Base-by-base conservation (phyloP, 2,329 filamentous ascomycete genomes). In the Sclerotinia minor region DNA sequence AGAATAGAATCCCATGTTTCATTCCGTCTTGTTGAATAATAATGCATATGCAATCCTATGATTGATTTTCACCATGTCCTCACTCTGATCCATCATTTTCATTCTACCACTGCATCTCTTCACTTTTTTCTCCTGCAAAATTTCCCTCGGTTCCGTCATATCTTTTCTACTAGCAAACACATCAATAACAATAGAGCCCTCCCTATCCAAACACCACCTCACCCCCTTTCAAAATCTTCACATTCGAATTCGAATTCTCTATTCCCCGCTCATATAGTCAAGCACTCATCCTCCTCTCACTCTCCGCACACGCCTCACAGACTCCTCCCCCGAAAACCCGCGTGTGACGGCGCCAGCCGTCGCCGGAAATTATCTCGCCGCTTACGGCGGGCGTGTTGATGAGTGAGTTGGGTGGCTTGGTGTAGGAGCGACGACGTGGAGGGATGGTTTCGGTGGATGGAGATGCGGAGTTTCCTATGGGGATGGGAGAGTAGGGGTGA, bases 291-390 rank as follows among this genome's bases (percentile, higher is more conserved):
- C 70, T 71, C 59, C 71, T 68, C 64, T 73, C 69, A 32, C 69
- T 73, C 68, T 76, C 75, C 58, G 72, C 67, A 65, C 75, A 76
- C 9, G 75, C 75, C 45, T 70, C 68, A 49, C 75, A 76, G 1
- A 76, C 75, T 1, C 75, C 75, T 2, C 75, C 75, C 2, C 75
- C 75, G 53, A 76, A 76, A 21, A 76, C 75, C 44, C 72, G 69
- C 45, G 75, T 76, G 35, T 76, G 75, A 26, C 75, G 66, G 13
- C 73, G 65, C 75, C 75, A 76, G 17, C 71, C 71, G 24, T 75
- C 72, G 3, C 69, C 72, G 6, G 70, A 67, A 5, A 75, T 64
- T 32, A 76, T 73, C 50, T 76, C 74, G 9, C 73, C 75, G 2
- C 65, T 68, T 2, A 70, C 50, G 15, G 63, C 50, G 3, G 67